phyloP scores from a whole-genome alignment of 768 basidiomycete genomes.

The Leccinum incarnatum region DNA sequence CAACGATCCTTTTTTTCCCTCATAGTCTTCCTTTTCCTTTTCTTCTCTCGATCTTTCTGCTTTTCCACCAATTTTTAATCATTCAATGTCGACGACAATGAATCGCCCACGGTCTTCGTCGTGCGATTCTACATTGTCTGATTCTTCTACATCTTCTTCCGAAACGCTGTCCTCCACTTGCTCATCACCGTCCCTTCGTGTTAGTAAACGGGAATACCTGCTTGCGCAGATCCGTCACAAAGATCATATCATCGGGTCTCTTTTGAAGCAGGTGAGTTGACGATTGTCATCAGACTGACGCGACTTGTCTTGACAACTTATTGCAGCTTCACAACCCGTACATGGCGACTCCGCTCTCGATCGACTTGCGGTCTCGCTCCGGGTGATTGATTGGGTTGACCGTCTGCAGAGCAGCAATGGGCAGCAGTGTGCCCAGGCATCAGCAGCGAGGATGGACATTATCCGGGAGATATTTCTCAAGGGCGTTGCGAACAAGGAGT shows the following conservation, averaged over 20 bases:
- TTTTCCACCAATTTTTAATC: neutral
- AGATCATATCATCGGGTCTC: constrained; percentile 80
- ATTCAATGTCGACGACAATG: constrained; percentile 5
- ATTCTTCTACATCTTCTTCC: constrained; percentile 32
- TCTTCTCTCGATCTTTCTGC: neutral
- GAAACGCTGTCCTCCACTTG: constrained; percentile 37
- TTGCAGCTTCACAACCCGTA: constrained; percentile 68
- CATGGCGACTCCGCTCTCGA: constrained; percentile 72
- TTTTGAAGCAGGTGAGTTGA: constrained; percentile 69
- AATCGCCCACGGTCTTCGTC: constrained; percentile 23
- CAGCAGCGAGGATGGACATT: constrained; percentile 26
- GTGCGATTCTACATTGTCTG: constrained; percentile 16
- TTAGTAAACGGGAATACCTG: constrained; percentile 83
- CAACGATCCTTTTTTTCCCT: neutral
- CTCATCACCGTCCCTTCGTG: constrained; percentile 27
- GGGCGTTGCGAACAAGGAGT: constrained; percentile 80
- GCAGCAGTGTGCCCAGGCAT: constrained; percentile 43
- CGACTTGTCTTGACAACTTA: neutral
- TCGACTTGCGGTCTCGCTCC: constrained; percentile 75
- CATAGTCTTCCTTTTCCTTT: neutral
- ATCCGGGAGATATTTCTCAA: constrained; percentile 32
- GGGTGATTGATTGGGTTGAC: constrained; percentile 72
- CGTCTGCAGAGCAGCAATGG: constrained; percentile 59
- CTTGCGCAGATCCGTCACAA: constrained; percentile 86
- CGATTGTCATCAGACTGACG: neutral